Evolutionary conservation across 768 basidiomycete species (phyloP).

Genomic region (Lactarius vividus): DNA sequence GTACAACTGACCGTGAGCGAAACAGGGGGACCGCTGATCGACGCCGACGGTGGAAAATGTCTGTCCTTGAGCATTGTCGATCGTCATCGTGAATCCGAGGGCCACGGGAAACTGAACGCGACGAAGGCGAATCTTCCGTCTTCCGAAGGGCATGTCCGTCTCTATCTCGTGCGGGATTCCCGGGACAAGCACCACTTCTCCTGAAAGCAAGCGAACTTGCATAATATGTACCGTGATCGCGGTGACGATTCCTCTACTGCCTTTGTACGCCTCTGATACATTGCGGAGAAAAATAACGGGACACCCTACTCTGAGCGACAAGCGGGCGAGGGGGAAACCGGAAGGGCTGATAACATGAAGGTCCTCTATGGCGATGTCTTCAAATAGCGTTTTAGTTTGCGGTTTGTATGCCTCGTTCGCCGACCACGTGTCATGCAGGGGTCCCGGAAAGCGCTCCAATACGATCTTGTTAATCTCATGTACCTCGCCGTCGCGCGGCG

Average conservation of each 20-base stretch:
- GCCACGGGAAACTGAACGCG: neutral
- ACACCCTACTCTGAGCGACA: neutral
- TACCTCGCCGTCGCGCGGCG: neutral
- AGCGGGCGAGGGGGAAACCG: neutral
- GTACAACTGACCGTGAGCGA: neutral
- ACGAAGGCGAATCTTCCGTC: neutral
- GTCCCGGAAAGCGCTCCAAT: neutral
- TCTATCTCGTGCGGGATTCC: neutral
- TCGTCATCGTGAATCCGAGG: slow-evolving; percentile 3
- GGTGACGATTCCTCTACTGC: neutral
- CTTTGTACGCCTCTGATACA: neutral
- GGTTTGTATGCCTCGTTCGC: neutral
- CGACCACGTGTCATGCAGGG: neutral
- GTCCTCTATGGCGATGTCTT: neutral
- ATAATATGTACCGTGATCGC: too few relatives aligned
- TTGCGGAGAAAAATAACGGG: neutral
- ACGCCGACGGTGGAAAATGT: neutral
- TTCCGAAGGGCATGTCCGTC: neutral
- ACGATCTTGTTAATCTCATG: neutral
- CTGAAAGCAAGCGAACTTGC: neutral
- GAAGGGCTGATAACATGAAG: neutral
- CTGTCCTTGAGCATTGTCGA: neutral
- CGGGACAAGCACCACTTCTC: neutral
- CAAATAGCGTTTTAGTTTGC: neutral
- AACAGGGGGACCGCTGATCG: neutral